A percentile compares a stretch with the other conserved stretches of the same genome.
phyloP scores from a whole-genome alignment of 805 yeast species.

The Naumovozyma dairenensis region DNA sequence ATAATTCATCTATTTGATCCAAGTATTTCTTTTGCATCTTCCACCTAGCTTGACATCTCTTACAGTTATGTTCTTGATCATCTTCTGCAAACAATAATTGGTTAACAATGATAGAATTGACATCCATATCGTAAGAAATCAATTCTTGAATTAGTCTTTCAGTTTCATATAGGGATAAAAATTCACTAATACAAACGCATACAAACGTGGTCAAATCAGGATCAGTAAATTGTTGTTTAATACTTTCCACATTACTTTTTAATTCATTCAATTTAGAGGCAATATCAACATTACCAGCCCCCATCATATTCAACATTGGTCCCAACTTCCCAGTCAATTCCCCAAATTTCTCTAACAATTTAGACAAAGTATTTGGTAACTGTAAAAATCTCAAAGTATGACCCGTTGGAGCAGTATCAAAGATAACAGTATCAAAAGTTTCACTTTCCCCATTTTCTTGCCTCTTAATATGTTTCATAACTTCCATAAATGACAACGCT shows the following conservation, averaged over 20 bases:
- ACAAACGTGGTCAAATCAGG: slow-evolving; percentile 93
- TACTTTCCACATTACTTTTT: slow-evolving; percentile 52
- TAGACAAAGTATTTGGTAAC: slow-evolving; percentile 85
- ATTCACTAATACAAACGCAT: slow-evolving; percentile 96
- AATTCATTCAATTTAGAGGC: slow-evolving; percentile 41
- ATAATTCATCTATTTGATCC: slow-evolving; percentile 90
- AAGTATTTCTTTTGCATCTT: slow-evolving; percentile 92
- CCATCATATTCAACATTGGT: slow-evolving; percentile 77
- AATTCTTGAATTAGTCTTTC: slow-evolving; percentile 97
- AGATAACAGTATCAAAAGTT: slow-evolving; percentile 78
- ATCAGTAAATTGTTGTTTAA: slow-evolving; percentile 88
- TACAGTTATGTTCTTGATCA: slow-evolving; percentile 63
- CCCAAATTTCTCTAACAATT: slow-evolving; percentile 75
- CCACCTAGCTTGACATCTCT: slow-evolving; percentile 86
- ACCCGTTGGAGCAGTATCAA: slow-evolving; percentile 99
- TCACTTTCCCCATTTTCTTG: slow-evolving; percentile 39
- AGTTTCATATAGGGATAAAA: slow-evolving; percentile 89
- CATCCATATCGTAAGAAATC: slow-evolving; percentile 90
- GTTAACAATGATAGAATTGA: slow-evolving; percentile 90
- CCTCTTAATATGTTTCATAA: slow-evolving; percentile 86
- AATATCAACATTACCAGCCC: slow-evolving; percentile 61
- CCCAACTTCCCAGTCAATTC: slow-evolving; percentile 82
- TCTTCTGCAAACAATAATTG: slow-evolving; percentile 78
- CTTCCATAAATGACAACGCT: slow-evolving; percentile 96
- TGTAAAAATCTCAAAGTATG: slow-evolving; percentile 93